A percentile compares a stretch with the other conserved stretches of the same genome.
Conservation (phyloP, 1,139 yeast genomes). For the Pichia sp. region DNA sequence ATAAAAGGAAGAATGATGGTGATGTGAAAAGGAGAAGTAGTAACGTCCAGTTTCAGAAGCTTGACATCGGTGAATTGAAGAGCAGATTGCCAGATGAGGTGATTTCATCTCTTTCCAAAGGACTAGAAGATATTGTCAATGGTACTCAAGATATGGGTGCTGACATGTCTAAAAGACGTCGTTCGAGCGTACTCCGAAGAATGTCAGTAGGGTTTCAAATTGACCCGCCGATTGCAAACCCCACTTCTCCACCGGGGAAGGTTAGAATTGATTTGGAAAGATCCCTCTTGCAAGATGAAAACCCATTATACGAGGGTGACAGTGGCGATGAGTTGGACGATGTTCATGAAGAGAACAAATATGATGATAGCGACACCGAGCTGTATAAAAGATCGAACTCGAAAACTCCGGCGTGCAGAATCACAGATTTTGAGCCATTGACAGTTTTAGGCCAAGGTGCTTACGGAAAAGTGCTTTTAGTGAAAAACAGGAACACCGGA, state of each 20-base stretch:
- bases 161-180: conserved; percentile 7
- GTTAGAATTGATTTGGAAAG: conserved; percentile 7
- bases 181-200: conserved; percentile 24
- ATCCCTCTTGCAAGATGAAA: conserved; percentile 6
- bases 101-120: conserved; percentile 1
- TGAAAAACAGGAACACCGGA: conserved; percentile 61
- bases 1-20: neutral
- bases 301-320: conserved; percentile 14
- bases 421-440: conserved; percentile 66
- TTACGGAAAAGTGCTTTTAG: conserved; percentile 82
- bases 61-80: neutral
- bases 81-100: neutral
- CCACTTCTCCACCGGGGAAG: neutral
- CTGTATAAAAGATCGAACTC: conserved; percentile 14
- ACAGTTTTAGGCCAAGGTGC: conserved; percentile 90
- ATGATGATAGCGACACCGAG: conserved; percentile 6
- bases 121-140: neutral
- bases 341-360: conserved; percentile 10
- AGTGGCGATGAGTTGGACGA: conserved; percentile 5
- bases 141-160: neutral
- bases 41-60: conserved; percentile 1
- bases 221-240: neutral
- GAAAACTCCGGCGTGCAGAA: conserved; percentile 29
- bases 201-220: conserved; percentile 24
- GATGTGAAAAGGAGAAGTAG: neutral